Evolutionary conservation across 192 early-diverging fungal genomes (phyloP), one percentile per base, ranked within the genome.

Genomic region (Allomyces macrogynus): DNA sequence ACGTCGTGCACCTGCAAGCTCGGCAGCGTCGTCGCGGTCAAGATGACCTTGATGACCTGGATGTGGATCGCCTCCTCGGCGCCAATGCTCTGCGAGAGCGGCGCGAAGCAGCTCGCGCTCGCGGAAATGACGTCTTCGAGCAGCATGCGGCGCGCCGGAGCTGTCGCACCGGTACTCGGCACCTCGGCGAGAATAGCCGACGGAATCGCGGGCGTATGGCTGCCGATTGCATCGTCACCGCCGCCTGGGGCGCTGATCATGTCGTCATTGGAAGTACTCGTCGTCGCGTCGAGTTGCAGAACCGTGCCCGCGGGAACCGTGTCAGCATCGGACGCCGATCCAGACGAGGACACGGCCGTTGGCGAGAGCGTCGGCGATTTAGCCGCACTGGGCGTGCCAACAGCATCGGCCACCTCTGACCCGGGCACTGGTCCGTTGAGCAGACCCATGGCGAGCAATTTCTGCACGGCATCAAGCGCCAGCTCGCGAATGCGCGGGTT

Each of bases 21-120:
- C 10, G 77, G 69, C 0, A 77, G 73, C 14, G 82, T 84, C 66
- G 81, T 71, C 14, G 74, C 69, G 14, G 81, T 81, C 54, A 81
- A 62, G 42, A 81, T 67, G 43, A 81, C 73, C 62, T 83, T 83
- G 23, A 84, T 63, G 25, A 84, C 75, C 61, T 81, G 77, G 64
- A 84, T 71, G 20, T 84, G 82, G 1, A 84, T 70, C 8, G 71
- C 16, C 14, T 77, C 73, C 24, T 84, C 82, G 0, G 68, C 20
- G 24, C 44, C 14, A 12, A 60, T 14, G 11, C 11, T 11, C 27
- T 11, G 14, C 11, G 57, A 44, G 14, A 25, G 67, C 12, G 43
- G 62, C 24, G 12, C 24, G 32, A 64, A 60, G 43, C 25, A 26
- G 24, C 70, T 40, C 18, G 70, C 9, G 70, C 23, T 14, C 16